A percentile compares a stretch with the other conserved stretches of the same genome.
Conservation (phyloP, 176 grass and related monocot genomes). For the Bothriochloa decipiens region DNA sequence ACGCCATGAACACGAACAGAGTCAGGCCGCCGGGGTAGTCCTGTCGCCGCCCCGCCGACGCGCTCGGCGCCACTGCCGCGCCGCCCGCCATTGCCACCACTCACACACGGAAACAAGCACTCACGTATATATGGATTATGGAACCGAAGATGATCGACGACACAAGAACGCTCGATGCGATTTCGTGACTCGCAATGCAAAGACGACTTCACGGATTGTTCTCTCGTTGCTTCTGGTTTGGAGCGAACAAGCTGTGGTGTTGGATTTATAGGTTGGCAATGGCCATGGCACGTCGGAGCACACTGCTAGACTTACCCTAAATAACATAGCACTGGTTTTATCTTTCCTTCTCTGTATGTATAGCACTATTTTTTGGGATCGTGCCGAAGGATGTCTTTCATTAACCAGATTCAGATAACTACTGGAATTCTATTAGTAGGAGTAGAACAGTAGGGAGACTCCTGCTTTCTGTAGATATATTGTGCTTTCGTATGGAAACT, state of each 20-base stretch:
- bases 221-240: background rate
- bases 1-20: slow-evolving; percentile 38
- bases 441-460: too few species aligned
- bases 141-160: background rate
- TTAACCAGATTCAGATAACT: too few species aligned
- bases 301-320: too few species aligned
- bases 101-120: too few species aligned
- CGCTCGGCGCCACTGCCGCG: background rate
- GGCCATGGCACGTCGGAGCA: background rate
- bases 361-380: too few species aligned
- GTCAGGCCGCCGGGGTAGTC: slow-evolving; percentile 47
- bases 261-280: background rate
- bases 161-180: background rate
- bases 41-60: background rate
- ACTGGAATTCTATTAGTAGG: too few species aligned
- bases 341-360: too few species aligned
- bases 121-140: background rate
- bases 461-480: too few species aligned
- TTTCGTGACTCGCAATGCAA: background rate
- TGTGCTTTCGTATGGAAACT: too few species aligned
- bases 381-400: too few species aligned
- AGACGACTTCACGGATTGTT: background rate
- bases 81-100: slow-evolving; percentile 34
- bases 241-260: background rate
- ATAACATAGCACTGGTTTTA: too few species aligned